Conservation (phyloP, 345 rosid species). For the Eucalyptus lansdowneana region DNA sequence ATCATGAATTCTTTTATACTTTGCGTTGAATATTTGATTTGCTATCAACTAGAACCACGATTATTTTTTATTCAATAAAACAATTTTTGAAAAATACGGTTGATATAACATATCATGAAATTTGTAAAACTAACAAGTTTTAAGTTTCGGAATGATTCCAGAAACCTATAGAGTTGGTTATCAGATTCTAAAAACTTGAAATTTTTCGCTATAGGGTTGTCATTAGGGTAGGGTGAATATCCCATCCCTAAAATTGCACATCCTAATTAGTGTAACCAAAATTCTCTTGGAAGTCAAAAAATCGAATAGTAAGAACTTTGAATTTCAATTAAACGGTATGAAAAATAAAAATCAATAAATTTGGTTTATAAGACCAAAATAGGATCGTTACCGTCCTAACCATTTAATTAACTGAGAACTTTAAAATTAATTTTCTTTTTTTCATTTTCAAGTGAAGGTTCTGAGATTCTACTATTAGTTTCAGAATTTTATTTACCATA, state of each 20-base stretch:
- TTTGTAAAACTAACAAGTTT: background rate
- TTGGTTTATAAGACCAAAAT: too few relatives aligned
- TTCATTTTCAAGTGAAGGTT: background rate
- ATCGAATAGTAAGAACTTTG: too few relatives aligned
- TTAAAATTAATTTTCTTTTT: too few relatives aligned
- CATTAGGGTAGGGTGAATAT: background rate
- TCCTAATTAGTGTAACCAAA: too few relatives aligned
- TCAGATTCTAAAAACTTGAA: background rate
- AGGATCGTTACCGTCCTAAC: too few relatives aligned
- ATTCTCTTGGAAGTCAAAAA: too few relatives aligned
- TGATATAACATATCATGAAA: background rate
- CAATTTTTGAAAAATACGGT: fast-evolving
- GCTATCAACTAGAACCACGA: background rate
- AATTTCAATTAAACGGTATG: too few relatives aligned
- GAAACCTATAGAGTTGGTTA: background rate
- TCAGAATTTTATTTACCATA: background rate
- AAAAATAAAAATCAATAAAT: too few relatives aligned
- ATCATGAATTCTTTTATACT: background rate
- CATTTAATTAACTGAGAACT: too few relatives aligned
- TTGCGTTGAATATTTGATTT: background rate
- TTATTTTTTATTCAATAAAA: background rate
- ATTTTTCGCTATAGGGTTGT: background rate
- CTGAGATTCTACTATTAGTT: background rate
- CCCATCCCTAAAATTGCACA: background rate
- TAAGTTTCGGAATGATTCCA: background rate